These are phyloP conservation scores for Colletotrichum orchidophilum DNA, from an alignment of 2,329 filamentous ascomycete genomes.

Conservation along the genomic window DNA sequence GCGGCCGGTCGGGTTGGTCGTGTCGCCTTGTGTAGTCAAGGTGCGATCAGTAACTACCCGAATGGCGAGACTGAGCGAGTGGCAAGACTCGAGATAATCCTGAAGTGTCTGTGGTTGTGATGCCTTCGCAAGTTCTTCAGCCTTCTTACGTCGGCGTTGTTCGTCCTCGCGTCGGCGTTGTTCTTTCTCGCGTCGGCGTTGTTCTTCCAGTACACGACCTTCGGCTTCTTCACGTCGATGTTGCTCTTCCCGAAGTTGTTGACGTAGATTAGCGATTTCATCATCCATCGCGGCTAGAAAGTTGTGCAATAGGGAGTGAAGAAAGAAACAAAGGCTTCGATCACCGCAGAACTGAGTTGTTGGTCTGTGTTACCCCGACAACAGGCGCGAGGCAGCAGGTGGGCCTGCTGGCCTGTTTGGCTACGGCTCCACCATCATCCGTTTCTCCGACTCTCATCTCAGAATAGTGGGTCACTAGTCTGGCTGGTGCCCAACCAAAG, in stretches of 20 bases:
- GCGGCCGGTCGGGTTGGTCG: constrained; percentile 44
- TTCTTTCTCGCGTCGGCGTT: background rate
- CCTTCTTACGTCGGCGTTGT: constrained; percentile 38
- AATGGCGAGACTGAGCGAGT: constrained; percentile 43
- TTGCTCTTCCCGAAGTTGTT: background rate
- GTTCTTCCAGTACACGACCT: background rate
- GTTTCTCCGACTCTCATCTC: background rate
- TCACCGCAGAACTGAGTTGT: background rate
- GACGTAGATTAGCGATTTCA: too few species aligned
- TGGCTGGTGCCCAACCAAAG: background rate
- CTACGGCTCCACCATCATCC: background rate
- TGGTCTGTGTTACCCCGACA: background rate
- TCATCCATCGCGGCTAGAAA: too few species aligned
- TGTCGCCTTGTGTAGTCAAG: constrained; percentile 45
- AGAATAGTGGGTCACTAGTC: background rate
- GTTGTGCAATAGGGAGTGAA: too few species aligned
- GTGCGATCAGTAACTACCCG: constrained; percentile 43
- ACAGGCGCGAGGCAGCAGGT: background rate
- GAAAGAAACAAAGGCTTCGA: background rate
- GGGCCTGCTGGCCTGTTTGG: background rate
- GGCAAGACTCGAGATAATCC: constrained; percentile 45
- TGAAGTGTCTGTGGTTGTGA: constrained; percentile 37
- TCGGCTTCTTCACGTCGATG: background rate
- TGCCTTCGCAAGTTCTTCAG: constrained; percentile 37
- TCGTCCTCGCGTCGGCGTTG: constrained; percentile 37